These are phyloP conservation scores for Coniochaeta sp. DNA, from an alignment of 2,329 filamentous ascomycete species.

Conservation along the genomic window DNA sequence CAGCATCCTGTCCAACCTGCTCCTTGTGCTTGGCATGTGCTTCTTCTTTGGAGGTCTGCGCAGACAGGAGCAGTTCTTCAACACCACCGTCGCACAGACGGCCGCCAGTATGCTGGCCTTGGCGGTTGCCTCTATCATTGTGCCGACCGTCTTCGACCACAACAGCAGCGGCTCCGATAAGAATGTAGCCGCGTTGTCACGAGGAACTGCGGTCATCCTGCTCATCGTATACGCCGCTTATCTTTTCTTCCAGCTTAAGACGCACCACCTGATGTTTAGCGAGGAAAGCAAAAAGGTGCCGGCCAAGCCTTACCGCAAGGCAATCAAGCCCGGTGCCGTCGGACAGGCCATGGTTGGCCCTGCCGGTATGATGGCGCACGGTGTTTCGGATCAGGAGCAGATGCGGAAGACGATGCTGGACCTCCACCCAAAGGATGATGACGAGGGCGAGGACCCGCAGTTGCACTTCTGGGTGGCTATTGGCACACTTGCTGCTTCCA, in stretches of 20 bases:
- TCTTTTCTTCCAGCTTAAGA: conserved; percentile 85
- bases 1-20: conserved; percentile 83
- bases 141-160: conserved; percentile 77
- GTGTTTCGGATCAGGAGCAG: conserved; percentile 11
- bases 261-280: conserved; percentile 75
- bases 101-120: conserved; percentile 75
- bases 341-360: conserved; percentile 32
- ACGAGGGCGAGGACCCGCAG: conserved; percentile 68
- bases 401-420: not conserved
- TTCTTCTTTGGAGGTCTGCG: conserved; percentile 84
- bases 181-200: conserved; percentile 58
- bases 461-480: conserved; percentile 68
- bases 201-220: conserved; percentile 72
- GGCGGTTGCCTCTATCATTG: conserved; percentile 74
- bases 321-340: conserved; percentile 25
- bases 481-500: conserved; percentile 63
- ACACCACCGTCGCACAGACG: conserved; percentile 85
- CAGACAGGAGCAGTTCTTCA: conserved; percentile 79
- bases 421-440: conserved; percentile 34
- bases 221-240: conserved; percentile 78
- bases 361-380: conserved; percentile 25
- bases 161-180: conserved; percentile 23
- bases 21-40: conserved; percentile 85
- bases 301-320: conserved; percentile 36
- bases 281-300: conserved; percentile 71